Conservation (phyloP, 192 early-diverging fungal species). For the Podila horticola region DNA sequence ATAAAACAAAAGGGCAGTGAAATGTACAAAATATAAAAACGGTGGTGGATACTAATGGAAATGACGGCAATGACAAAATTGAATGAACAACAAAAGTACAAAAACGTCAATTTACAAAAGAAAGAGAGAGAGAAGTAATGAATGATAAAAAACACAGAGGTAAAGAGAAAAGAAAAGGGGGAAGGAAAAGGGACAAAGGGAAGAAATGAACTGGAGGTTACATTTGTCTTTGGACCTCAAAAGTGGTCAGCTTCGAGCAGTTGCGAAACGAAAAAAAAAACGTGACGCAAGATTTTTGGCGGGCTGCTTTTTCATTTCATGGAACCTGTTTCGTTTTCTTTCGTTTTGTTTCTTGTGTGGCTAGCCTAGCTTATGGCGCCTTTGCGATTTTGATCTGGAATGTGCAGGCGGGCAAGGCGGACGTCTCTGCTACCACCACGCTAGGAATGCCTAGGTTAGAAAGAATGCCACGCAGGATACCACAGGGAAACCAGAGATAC, state of each 20-base stretch:
- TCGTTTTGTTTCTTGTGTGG: background rate
- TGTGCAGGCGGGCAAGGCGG: constrained; percentile 83
- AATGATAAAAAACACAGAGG: background rate
- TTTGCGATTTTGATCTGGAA: constrained; percentile 82
- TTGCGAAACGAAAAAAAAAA: background rate
- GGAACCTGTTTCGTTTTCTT: background rate
- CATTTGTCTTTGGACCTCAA: background rate
- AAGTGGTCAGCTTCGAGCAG: background rate
- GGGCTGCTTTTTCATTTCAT: background rate
- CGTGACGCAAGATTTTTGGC: constrained; percentile 2
- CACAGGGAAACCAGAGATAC: constrained; percentile 97
- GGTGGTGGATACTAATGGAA: background rate
- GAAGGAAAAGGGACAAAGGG: constrained; percentile 3
- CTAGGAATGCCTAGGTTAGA: constrained; percentile 88
- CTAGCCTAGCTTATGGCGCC: constrained; percentile 25
- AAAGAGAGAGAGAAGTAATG: constrained; percentile 1
- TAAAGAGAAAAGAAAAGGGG: background rate
- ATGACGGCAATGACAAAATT: background rate
- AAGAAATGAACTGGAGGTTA: constrained; percentile 2
- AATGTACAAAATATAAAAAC: background rate
- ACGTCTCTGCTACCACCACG: constrained; percentile 90
- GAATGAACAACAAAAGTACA: background rate
- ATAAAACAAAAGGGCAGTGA: constrained; percentile 13
- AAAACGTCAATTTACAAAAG: background rate
- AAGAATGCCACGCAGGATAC: constrained; percentile 93